Conservation (phyloP, 2,329 filamentous ascomycete genomes). For the Neofusicoccum sp. region DNA sequence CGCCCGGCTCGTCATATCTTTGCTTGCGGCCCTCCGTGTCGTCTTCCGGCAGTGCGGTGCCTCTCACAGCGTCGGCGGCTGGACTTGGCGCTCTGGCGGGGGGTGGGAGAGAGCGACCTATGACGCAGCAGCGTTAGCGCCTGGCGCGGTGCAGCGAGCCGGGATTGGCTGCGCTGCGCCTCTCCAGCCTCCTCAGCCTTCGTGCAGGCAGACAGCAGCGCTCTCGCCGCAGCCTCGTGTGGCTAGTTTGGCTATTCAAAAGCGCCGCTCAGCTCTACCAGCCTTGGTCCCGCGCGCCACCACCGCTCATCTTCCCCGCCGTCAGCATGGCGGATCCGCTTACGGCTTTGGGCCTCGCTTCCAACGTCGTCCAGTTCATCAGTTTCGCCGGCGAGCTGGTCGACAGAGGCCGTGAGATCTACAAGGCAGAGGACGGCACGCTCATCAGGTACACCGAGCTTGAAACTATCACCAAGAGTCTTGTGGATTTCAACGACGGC, state of each 20-base stretch:
- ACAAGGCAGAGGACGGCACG: background rate
- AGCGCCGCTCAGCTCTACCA: background rate
- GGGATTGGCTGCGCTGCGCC: background rate
- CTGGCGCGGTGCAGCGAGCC: background rate
- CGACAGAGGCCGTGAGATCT: background rate
- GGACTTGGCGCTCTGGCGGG: background rate
- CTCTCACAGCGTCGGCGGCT: background rate
- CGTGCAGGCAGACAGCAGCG: background rate
- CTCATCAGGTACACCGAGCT: background rate
- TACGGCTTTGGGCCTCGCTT: slow-evolving; percentile 4
- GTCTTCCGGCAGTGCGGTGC: too few species aligned
- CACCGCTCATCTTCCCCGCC: background rate
- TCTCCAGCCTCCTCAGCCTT: slow-evolving; percentile 11
- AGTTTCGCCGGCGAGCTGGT: background rate
- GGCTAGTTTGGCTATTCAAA: background rate
- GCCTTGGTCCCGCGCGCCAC: background rate
- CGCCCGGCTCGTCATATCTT: too few species aligned
- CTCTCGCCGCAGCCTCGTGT: background rate
- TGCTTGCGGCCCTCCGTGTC: too few species aligned
- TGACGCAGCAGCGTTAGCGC: slow-evolving; percentile 3
- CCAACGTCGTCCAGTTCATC: slow-evolving; percentile 8
- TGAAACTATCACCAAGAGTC: slow-evolving; percentile 1
- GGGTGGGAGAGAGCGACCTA: background rate
- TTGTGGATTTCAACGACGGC: slow-evolving; percentile 3
- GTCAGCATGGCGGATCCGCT: slow-evolving; percentile 14